Evolutionary conservation across 2,329 filamentous ascomycete species (phyloP), one percentile per base, ranked within the genome.

Genomic region (Drechslerella dactyloides): DNA sequence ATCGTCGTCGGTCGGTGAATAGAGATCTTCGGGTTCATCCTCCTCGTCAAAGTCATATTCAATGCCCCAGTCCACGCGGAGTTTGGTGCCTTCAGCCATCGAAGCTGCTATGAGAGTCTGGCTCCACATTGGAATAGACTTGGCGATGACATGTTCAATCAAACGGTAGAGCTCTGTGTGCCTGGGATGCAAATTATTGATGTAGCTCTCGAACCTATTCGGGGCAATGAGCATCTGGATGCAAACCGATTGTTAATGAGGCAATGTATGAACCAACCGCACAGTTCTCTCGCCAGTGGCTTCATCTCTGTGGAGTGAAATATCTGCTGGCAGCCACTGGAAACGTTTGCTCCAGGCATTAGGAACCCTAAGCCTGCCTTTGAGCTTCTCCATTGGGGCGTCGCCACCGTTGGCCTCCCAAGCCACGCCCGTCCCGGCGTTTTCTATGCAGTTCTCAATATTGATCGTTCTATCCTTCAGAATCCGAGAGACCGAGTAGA

Each of bases 321-420:
- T 74, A 57, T 83, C 79, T 2, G 77, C 76, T 1, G 82, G 81
- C 3, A 84, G 77, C 79, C 82, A 82, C 75, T 85, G 82, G 64
- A 80, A 82, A 1, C 76, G 61, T 10, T 30, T 56, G n/a, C 60
- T 64, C 60, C 42, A 64, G n/a, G 59, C 60, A 19, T 64, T 27
- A 1, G 60, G 60, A 46, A 64, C 17, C 1, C 1, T 0, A 17
- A 56, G 46, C 8, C 42, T 64, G 15, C 52, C 60, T 23, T 57
- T 56, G 1, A 1, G 15, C 44, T 57, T 64, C 40, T 24, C 5
- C n/a, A 56, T 27, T 11, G 24, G 11, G 13, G 19, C 10, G 3
- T 15, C 7, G 17, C 21, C 24, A 13, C 15, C 30, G 1, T 8
- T 17, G 7, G 19, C 11, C 30, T 17, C 8, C 17, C 46, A 17